phyloP scores from a whole-genome alignment of 2,329 filamentous ascomycete genomes.

The Aspergillus sp. region DNA sequence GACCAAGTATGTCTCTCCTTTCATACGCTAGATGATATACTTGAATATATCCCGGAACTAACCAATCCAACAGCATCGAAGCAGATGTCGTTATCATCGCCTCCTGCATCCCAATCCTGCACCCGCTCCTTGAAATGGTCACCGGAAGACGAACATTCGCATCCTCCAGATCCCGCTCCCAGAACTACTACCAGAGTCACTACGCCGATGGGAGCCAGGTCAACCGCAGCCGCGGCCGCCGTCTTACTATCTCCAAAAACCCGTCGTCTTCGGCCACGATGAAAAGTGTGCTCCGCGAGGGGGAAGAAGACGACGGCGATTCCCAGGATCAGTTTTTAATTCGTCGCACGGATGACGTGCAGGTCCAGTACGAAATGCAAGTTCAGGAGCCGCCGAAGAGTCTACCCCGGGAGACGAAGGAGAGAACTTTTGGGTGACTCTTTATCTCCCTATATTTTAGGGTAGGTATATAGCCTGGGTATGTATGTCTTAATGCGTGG shows the following conservation, averaged over 20 bases:
- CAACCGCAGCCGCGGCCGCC: constrained; percentile 2
- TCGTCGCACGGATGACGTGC: constrained; percentile 15
- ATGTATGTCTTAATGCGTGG: too few species aligned
- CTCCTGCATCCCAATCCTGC: constrained; percentile 28
- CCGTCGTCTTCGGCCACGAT: constrained; percentile 1
- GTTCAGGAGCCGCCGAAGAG: neutral
- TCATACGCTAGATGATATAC: neutral
- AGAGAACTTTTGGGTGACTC: too few species aligned
- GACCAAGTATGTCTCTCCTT: constrained; percentile 31
- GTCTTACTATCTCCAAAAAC: neutral
- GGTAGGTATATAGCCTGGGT: too few species aligned
- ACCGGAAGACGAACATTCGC: constrained; percentile 6
- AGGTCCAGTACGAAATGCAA: constrained; percentile 13
- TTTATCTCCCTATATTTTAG: too few species aligned
- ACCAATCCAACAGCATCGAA: constrained; percentile 17
- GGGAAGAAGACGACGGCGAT: neutral
- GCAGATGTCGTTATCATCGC: constrained; percentile 26
- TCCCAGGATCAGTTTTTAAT: constrained; percentile 5
- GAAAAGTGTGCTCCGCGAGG: constrained; percentile 10
- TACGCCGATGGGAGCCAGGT: constrained; percentile 3
- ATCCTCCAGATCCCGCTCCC: neutral
- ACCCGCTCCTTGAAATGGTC: constrained; percentile 22
- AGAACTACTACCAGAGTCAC: constrained; percentile 4
- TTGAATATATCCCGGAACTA: too few species aligned
- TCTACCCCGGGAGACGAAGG: too few species aligned